These are phyloP conservation scores for Talaromyces islandicus DNA, from an alignment of 2,329 filamentous ascomycete species.

Conservation along the genomic window DNA sequence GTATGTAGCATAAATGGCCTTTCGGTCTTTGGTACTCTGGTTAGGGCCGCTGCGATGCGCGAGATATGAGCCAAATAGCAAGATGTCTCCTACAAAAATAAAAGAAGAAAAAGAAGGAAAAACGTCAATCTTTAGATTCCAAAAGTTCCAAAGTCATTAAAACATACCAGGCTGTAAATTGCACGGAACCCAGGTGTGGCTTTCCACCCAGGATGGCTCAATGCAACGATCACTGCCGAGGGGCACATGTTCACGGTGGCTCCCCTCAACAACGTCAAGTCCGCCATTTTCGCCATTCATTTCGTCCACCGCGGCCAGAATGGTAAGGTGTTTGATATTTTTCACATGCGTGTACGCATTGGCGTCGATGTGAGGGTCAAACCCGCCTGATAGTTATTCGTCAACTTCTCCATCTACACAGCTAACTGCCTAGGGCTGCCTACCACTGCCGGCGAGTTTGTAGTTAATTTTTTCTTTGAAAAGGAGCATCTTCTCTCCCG, in stretches of 20 bases:
- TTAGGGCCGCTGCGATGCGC: constrained; percentile 35
- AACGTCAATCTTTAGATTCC: background rate
- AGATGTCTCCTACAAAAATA: constrained; percentile 30
- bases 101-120: too few relatives aligned
- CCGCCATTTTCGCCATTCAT: constrained; percentile 33
- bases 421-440: constrained; percentile 13
- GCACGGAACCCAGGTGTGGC: constrained; percentile 29
- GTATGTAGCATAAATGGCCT: constrained; percentile 40
- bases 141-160: background rate
- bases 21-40: constrained; percentile 27
- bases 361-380: constrained; percentile 36
- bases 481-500: constrained; percentile 34
- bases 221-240: constrained; percentile 31
- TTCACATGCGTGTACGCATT: constrained; percentile 39
- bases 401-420: background rate
- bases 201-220: constrained; percentile 27
- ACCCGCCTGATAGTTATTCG: constrained; percentile 26
- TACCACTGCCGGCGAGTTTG: constrained; percentile 35
- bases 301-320: constrained; percentile 34
- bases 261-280: constrained; percentile 35
- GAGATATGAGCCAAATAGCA: constrained; percentile 37
- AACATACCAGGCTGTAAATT: constrained; percentile 27
- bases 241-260: constrained; percentile 30
- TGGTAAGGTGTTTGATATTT: constrained; percentile 36
- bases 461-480: constrained; percentile 44